Evolutionary conservation across 1,139 yeast genomes (phyloP), one percentile per base, ranked within the genome.

Genomic region (Pneumocystis sp.): DNA sequence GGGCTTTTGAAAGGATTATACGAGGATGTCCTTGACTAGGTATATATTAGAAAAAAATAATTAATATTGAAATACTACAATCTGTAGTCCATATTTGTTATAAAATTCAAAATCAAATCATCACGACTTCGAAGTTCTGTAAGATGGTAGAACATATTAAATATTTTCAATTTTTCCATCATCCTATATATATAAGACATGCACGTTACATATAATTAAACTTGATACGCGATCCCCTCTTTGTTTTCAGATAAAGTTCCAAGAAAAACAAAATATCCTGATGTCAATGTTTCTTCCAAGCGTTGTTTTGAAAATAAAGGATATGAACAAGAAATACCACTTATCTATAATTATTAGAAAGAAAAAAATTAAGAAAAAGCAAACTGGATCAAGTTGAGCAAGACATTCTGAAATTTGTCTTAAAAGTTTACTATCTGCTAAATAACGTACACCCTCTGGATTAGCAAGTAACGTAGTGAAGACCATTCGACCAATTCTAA

Each of bases 331-430:
- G 82, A 78, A 42, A 88, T 82, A 0, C 95, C 95, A 73, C 89
- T 84, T 73, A 78, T 82, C 56, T 61, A 61, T 12, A 21, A 45
- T 21, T 40, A 21, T 40, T 42, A 61, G 25, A 25, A 37, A 25
- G n/a, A 45, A 42, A 15, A 10, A 29, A 12, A 12, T 37, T 42
- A 25, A 21, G 31, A 50, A 12, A 21, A 61, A 15, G 65, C 56
- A 61, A 15, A 66, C 56, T 0, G 95, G 93, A 71, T 88, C 95
- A 31, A 89, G 80, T 74, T 90, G 96, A 0, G 96, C 95, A 63
- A 91, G 78, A 61, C 95, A 84, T 70, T 91, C 96, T 0, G 96
- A 89, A 65, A 93, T 78, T 72, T 90, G 97, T 0, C 96, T 87
- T 37, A 93, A 74, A 8, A 91, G 79, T 74, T 91, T 91, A 72